A percentile compares a stretch with the other conserved stretches of the same genome.
These are phyloP conservation scores for Pythium apleroticum DNA, from an alignment of 352 stramenopile species.

Conservation along the genomic window DNA sequence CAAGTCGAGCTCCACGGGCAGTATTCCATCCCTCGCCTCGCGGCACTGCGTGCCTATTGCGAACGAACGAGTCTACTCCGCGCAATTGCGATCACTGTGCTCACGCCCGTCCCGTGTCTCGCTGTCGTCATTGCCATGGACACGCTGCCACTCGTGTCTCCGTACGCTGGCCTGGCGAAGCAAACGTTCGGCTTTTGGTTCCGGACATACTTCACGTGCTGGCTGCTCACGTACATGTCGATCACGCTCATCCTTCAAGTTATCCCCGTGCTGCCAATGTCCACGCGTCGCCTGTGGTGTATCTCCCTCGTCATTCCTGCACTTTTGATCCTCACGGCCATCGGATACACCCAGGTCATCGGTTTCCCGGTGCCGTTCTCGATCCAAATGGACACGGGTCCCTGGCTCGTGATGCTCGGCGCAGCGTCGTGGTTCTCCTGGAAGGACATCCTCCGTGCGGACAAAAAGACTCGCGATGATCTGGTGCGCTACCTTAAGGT, in stretches of 20 bases:
- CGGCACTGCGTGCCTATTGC: neutral
- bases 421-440: neutral
- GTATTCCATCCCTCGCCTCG: neutral
- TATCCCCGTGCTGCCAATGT: neutral
- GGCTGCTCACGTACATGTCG: neutral
- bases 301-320: neutral
- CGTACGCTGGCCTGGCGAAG: neutral
- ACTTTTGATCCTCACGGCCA: neutral
- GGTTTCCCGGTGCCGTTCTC: slow-evolving; percentile 15
- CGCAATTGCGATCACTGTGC: neutral
- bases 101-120: neutral
- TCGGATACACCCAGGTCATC: neutral
- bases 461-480: neutral
- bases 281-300: neutral
- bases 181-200: slow-evolving; percentile 1
- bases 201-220: neutral
- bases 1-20: neutral
- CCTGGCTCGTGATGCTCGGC: neutral
- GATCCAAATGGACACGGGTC: neutral
- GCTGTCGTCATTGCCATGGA: neutral
- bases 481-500: slow-evolving; percentile 4
- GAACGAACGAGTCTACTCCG: neutral
- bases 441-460: neutral
- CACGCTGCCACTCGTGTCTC: neutral
- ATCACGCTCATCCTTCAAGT: neutral